phyloP scores from a whole-genome alignment of 176 grass and related monocot species.

The Oryza coarctata region DNA sequence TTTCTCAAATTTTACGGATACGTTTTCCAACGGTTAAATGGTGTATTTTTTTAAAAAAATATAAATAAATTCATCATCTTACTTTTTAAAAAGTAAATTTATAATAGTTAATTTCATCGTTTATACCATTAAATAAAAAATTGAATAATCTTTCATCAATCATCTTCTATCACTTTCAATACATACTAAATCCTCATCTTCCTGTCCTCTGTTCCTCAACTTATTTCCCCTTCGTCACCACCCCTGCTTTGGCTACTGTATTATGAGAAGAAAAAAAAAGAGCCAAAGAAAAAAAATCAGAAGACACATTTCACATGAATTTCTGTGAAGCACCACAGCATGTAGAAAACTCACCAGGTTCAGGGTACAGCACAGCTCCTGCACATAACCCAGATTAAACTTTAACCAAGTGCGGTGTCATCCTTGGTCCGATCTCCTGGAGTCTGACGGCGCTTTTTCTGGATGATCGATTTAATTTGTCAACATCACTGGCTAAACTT shows the following conservation, averaged over 20 bases:
- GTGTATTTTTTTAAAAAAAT: too few species aligned
- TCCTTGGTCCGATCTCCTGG: constrained; percentile 82
- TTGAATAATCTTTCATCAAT: too few species aligned
- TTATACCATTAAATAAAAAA: too few species aligned
- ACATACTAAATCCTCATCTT: too few species aligned
- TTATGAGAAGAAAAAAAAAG: not conserved
- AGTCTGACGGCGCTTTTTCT: constrained; percentile 83
- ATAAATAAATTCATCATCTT: too few species aligned
- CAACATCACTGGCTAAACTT: constrained; percentile 64
- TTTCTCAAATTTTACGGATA: too few species aligned
- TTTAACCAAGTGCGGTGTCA: constrained; percentile 81
- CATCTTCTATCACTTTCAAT: too few species aligned
- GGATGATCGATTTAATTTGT: constrained; percentile 72
- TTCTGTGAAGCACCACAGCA: not conserved
- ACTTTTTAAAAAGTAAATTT: too few species aligned
- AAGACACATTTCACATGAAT: not conserved
- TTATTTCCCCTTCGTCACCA: constrained; percentile 1
- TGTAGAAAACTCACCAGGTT: constrained; percentile 50
- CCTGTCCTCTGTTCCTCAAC: constrained; percentile 21
- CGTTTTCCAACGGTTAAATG: too few species aligned
- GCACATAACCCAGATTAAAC: constrained; percentile 80
- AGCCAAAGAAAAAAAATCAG: not conserved
- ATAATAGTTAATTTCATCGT: too few species aligned
- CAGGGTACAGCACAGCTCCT: constrained; percentile 68
- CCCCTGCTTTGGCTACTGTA: constrained; percentile 22